Percentiles rank a stretch among this genome's conserved stretches.
These are phyloP conservation scores for Solanum sitiens DNA, from an alignment of 257 asterid species.

Conservation along the genomic window DNA sequence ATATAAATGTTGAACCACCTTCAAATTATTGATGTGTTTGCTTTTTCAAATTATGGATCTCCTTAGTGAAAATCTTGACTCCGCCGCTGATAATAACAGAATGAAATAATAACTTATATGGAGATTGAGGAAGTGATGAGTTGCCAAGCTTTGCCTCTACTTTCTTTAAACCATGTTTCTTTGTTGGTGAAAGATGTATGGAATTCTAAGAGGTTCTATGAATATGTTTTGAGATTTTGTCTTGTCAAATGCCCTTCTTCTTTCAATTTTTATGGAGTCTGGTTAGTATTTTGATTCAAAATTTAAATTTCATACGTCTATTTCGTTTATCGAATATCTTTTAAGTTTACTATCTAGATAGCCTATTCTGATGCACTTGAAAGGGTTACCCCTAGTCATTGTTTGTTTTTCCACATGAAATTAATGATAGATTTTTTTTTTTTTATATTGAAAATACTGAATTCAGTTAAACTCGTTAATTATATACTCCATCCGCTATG, in stretches of 20 bases:
- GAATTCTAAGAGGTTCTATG: constrained; percentile 16
- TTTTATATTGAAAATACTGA: neutral
- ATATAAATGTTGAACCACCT: no score
- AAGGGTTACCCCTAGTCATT: no score
- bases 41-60: no score
- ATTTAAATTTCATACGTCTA: neutral
- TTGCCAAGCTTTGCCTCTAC: constrained; percentile 14
- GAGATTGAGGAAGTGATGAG: neutral
- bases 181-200: constrained; percentile 13
- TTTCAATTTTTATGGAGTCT: constrained; percentile 22
- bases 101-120: neutral
- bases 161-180: constrained; percentile 26
- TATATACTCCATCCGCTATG: neutral
- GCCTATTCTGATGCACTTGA: no score
- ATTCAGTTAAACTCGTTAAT: neutral
- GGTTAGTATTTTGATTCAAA: neutral
- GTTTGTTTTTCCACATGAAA: no score
- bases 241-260: constrained; percentile 24
- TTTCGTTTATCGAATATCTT: neutral
- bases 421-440: no score
- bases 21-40: no score
- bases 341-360: no score
- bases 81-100: no score
- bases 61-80: no score
- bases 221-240: constrained; percentile 21